A percentile compares a stretch with the other conserved stretches of the same genome.
Conservation (phyloP, 2,329 filamentous ascomycete species). For the Sarocladium oryzae region DNA sequence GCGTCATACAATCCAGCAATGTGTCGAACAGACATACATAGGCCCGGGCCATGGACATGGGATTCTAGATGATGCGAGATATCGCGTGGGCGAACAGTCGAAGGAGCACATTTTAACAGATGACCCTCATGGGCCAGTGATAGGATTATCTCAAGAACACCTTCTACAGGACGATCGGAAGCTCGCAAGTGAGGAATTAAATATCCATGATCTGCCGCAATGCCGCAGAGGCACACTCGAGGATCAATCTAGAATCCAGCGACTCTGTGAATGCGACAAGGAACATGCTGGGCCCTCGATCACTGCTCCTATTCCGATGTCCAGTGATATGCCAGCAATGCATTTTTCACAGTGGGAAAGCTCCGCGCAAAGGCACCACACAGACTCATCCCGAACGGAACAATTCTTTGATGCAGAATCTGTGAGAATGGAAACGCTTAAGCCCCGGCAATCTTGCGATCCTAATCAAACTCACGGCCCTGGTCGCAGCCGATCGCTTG, state of each 20-base stretch:
- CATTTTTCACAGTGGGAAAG: not conserved
- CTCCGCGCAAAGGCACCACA: not conserved
- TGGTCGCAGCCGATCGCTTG: conserved; percentile 19
- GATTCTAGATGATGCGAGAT: not conserved
- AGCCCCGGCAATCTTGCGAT: not conserved
- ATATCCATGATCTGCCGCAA: not conserved
- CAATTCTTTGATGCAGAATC: conserved; percentile 3
- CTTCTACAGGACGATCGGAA: not conserved
- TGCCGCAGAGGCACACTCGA: not conserved
- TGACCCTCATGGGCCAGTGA: not conserved
- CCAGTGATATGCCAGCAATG: not conserved
- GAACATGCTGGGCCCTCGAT: not conserved
- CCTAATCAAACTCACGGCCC: not conserved
- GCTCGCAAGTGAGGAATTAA: not conserved
- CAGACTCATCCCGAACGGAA: not conserved
- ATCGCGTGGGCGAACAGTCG: not conserved
- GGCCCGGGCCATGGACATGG: not conserved
- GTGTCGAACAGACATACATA: not conserved
- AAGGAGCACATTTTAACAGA: not conserved
- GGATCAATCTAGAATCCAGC: not conserved
- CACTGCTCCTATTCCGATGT: not conserved
- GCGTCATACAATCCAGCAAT: not conserved
- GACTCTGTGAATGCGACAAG: not conserved
- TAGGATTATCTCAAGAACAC: not conserved
- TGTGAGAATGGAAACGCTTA: not conserved